Evolutionary conservation across 2,329 filamentous ascomycete genomes (phyloP).

Genomic region (Alternaria angustiovoidea): DNA sequence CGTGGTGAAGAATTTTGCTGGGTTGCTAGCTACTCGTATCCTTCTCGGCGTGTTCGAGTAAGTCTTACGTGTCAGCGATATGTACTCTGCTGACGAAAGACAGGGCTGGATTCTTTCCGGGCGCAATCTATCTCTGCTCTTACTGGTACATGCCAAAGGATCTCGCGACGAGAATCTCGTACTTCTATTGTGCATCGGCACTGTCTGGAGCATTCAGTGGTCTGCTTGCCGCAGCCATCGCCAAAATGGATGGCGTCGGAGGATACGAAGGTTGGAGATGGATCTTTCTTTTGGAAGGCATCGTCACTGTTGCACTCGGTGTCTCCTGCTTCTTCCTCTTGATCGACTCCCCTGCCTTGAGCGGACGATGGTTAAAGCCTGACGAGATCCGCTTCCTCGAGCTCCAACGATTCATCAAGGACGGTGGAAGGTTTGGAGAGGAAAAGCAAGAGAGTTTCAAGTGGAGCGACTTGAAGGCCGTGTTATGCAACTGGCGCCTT

Average conservation of each 20-base stretch:
- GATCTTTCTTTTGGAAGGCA: constrained; percentile 56
- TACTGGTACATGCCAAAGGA: constrained; percentile 49
- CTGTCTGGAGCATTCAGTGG: constrained; percentile 54
- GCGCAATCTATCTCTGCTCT: constrained; percentile 46
- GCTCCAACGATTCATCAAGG: constrained; percentile 33
- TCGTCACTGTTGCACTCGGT: constrained; percentile 40
- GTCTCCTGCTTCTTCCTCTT: constrained; percentile 37
- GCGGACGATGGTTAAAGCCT: constrained; percentile 27
- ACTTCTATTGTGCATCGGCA: constrained; percentile 51
- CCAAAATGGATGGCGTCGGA: constrained; percentile 49
- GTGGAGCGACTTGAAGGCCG: constrained; percentile 38
- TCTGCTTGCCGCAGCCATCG: constrained; percentile 51
- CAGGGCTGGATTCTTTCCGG: constrained; percentile 43
- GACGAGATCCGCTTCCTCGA: constrained; percentile 38
- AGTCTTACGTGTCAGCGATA: neutral
- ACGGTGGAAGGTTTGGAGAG: constrained; percentile 27
- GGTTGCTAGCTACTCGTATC: neutral
- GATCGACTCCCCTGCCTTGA: constrained; percentile 33
- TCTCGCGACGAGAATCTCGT: constrained; percentile 44
- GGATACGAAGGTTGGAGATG: constrained; percentile 55
- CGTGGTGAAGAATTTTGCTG: neutral
- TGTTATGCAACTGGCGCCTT: constrained; percentile 36
- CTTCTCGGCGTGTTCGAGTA: constrained; percentile 25
- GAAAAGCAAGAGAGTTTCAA: constrained; percentile 28
- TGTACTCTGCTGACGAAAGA: neutral